Conservation (phyloP, 2,329 filamentous ascomycete genomes). For the Aspergillus pseudoviridinutans region DNA sequence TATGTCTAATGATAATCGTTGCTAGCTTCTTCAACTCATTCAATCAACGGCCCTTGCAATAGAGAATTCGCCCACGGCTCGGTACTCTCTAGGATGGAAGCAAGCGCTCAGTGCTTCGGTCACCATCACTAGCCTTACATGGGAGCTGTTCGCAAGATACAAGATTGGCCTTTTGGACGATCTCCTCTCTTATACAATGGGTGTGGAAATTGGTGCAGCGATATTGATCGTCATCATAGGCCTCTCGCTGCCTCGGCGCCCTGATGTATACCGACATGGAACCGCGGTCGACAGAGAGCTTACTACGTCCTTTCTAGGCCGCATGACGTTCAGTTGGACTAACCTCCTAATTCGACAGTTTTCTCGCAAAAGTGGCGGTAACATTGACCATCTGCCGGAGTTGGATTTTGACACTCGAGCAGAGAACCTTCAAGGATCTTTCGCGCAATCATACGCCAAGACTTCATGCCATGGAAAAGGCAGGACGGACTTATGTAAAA, state of each 20-base stretch:
- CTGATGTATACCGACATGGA: conserved; percentile 60
- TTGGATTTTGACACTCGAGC: conserved; percentile 55
- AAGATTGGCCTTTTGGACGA: neutral
- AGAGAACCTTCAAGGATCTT: conserved; percentile 50
- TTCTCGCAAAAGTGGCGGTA: conserved; percentile 55
- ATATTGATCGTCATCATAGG: neutral
- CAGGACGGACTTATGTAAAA: conserved; percentile 53
- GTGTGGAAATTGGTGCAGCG: neutral
- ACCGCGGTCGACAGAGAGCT: conserved; percentile 60
- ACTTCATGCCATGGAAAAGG: conserved; percentile 14
- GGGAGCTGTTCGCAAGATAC: neutral
- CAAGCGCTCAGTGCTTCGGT: neutral
- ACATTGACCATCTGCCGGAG: conserved; percentile 59
- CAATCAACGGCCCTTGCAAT: neutral
- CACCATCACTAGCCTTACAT: neutral
- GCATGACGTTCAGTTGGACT: conserved; percentile 66
- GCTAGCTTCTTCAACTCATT: neutral
- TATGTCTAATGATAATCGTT: neutral
- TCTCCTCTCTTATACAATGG: neutral
- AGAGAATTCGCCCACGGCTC: neutral
- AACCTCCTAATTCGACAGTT: conserved; percentile 53
- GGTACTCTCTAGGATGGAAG: neutral
- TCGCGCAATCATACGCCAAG: conserved; percentile 22
- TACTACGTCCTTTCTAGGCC: conserved; percentile 57
- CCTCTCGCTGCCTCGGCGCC: conserved; percentile 57